Conservation (phyloP, 2,329 filamentous ascomycete genomes). For the Cladophialophora yegresii region DNA sequence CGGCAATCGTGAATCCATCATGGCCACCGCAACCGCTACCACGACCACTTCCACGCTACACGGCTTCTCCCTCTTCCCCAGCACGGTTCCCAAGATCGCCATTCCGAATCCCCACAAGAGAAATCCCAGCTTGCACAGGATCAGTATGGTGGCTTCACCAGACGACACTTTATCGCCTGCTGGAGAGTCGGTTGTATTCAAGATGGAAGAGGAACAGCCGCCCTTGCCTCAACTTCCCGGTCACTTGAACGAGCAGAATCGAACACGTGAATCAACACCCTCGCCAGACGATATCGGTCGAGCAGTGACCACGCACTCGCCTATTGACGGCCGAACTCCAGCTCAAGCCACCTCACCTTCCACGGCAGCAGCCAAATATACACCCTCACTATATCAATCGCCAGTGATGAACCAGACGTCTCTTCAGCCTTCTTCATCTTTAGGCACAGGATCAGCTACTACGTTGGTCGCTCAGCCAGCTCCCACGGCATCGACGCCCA, state of each 20-base stretch:
- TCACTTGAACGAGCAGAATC: slow-evolving; percentile 9
- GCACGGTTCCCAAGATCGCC: slow-evolving; percentile 32
- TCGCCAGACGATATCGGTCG: slow-evolving; percentile 34
- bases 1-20: slow-evolving; percentile 20
- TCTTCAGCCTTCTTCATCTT: slow-evolving; percentile 26
- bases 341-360: slow-evolving; percentile 19
- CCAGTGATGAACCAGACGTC: slow-evolving; percentile 22
- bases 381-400: slow-evolving; percentile 31
- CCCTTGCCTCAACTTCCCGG: slow-evolving; percentile 23
- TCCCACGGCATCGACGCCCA: neutral
- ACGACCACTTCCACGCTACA: slow-evolving; percentile 19
- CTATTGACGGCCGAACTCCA: slow-evolving; percentile 33
- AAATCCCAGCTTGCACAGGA: slow-evolving; percentile 33
- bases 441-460: slow-evolving; percentile 28
- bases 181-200: slow-evolving; percentile 28
- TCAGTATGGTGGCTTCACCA: slow-evolving; percentile 23
- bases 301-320: slow-evolving; percentile 35
- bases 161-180: slow-evolving; percentile 23
- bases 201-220: slow-evolving; percentile 27
- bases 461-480: slow-evolving; percentile 24
- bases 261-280: slow-evolving; percentile 18
- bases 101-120: slow-evolving; percentile 35
- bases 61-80: slow-evolving; percentile 33
- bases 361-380: slow-evolving; percentile 26
- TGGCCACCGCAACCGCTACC: slow-evolving; percentile 21